These are phyloP conservation scores for Candida smagusa DNA, from an alignment of 1,139 yeast genomes.

Conservation along the genomic window DNA sequence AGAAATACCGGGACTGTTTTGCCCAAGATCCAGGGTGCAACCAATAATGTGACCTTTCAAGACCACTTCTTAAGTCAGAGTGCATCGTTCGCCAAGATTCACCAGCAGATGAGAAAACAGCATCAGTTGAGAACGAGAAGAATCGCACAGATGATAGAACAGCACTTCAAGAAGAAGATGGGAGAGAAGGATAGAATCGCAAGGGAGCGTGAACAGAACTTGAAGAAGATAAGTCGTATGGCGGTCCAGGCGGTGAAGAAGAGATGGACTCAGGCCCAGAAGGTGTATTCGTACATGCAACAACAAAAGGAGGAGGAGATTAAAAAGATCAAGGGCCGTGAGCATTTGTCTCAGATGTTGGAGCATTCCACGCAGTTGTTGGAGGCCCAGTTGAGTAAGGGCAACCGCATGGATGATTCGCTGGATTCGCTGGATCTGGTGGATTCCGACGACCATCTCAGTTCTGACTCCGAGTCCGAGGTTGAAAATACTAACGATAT, in stretches of 20 bases:
- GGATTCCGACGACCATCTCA: conserved; percentile 16
- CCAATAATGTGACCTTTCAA: conserved; percentile 51
- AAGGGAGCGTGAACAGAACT: conserved; percentile 66
- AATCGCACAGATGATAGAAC: conserved; percentile 79
- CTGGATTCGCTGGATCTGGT: conserved; percentile 15
- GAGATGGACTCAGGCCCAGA: conserved; percentile 88
- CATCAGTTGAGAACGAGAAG: conserved; percentile 70
- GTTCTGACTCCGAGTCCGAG: conserved; percentile 8
- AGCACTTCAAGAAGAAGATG: conserved; percentile 77
- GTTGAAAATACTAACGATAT: conserved; percentile 19
- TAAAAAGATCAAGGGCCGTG: conserved; percentile 75
- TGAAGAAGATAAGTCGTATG: conserved; percentile 67
- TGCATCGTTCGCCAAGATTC: conserved; percentile 63
- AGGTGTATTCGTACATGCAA: conserved; percentile 61
- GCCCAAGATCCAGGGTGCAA: conserved; percentile 39
- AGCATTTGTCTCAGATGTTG: conserved; percentile 81
- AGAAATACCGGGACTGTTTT: conserved; percentile 36
- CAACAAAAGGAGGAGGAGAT: conserved; percentile 63
- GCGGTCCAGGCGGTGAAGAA: conserved; percentile 83
- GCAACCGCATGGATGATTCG: conserved; percentile 19
- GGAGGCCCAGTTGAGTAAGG: conserved; percentile 70
- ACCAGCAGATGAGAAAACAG: conserved; percentile 63
- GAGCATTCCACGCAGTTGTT: conserved; percentile 88
- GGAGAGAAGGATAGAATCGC: conserved; percentile 85
- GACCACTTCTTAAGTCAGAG: conserved; percentile 82